phyloP scores from a whole-genome alignment of 345 rosid genomes.

The Euclidium syriacum region DNA sequence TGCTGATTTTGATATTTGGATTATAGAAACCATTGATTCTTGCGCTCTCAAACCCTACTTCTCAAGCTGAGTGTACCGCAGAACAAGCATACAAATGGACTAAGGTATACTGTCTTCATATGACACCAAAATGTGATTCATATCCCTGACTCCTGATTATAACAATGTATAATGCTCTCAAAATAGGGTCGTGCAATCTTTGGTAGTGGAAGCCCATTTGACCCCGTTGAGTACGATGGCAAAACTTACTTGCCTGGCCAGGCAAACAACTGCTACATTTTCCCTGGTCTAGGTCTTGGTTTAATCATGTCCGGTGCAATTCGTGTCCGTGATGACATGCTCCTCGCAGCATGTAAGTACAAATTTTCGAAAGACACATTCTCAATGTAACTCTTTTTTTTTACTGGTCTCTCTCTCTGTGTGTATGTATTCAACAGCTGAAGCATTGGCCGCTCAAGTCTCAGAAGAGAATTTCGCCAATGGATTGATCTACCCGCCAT shows the following conservation, averaged over 20 bases:
- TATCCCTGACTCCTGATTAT: background rate
- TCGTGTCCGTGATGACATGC: slow-evolving; percentile 94
- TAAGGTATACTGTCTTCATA: slow-evolving; percentile 41
- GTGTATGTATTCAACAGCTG: slow-evolving; percentile 47
- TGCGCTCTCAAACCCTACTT: slow-evolving; percentile 94
- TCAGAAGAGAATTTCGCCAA: slow-evolving; percentile 54
- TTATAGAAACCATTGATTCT: slow-evolving; percentile 85
- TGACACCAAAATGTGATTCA: background rate
- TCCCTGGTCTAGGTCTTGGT: slow-evolving; percentile 96
- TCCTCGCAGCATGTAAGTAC: slow-evolving; percentile 97
- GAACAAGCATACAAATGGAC: slow-evolving; percentile 97
- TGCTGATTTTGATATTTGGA: slow-evolving; percentile 4
- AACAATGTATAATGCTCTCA: background rate
- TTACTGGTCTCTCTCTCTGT: background rate
- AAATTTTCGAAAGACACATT: no score
- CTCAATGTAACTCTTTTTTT: background rate
- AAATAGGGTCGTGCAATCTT: slow-evolving; percentile 88
- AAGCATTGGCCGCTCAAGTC: slow-evolving; percentile 86
- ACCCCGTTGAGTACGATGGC: slow-evolving; percentile 68
- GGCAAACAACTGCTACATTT: slow-evolving; percentile 96
- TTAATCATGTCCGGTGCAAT: slow-evolving; percentile 88
- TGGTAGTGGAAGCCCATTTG: slow-evolving; percentile 99
- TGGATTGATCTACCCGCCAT: slow-evolving; percentile 91
- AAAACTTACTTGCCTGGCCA: slow-evolving; percentile 80
- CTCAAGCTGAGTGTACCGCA: slow-evolving; percentile 97